phyloP scores from a whole-genome alignment of 257 asterid species.

The Penstemon barbatus region DNA sequence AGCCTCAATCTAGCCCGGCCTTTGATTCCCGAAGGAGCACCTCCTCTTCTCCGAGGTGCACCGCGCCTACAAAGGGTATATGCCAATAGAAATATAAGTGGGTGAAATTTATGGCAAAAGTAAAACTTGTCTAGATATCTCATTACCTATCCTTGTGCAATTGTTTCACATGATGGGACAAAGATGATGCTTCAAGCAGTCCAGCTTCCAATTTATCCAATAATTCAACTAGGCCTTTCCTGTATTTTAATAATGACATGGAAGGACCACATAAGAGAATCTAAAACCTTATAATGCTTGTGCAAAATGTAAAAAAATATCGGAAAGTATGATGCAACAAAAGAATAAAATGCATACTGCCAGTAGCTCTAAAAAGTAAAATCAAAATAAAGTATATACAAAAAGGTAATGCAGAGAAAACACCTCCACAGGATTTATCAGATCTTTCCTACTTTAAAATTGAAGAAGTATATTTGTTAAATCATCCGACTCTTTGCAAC shows the following conservation, averaged over 20 bases:
- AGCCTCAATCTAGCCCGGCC: slow-evolving; percentile 73
- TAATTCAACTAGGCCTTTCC: slow-evolving; percentile 81
- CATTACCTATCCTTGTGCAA: slow-evolving; percentile 73
- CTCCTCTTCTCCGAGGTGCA: slow-evolving; percentile 72
- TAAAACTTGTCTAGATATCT: not conserved
- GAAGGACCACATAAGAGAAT: slow-evolving; percentile 12
- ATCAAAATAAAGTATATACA: not conserved
- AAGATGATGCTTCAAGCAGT: slow-evolving; percentile 48
- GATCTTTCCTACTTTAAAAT: not conserved
- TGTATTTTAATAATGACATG: slow-evolving; percentile 32
- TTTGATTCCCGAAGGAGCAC: slow-evolving; percentile 74
- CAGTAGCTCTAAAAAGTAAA: not conserved
- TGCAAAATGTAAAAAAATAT: not conserved
- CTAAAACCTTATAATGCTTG: not conserved
- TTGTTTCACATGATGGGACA: slow-evolving; percentile 57
- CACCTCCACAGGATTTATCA: not conserved
- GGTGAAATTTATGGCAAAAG: not conserved
- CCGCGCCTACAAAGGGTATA: slow-evolving; percentile 54
- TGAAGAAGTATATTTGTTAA: not conserved
- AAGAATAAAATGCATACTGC: not conserved
- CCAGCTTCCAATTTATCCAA: slow-evolving; percentile 77
- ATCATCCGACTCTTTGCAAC: not conserved
- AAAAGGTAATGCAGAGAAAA: not conserved
- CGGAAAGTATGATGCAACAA: not conserved
- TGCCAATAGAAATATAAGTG: slow-evolving; percentile 6